Evolutionary conservation across 768 basidiomycete genomes (phyloP).

Genomic region (Cystofilobasidium macerans): DNA sequence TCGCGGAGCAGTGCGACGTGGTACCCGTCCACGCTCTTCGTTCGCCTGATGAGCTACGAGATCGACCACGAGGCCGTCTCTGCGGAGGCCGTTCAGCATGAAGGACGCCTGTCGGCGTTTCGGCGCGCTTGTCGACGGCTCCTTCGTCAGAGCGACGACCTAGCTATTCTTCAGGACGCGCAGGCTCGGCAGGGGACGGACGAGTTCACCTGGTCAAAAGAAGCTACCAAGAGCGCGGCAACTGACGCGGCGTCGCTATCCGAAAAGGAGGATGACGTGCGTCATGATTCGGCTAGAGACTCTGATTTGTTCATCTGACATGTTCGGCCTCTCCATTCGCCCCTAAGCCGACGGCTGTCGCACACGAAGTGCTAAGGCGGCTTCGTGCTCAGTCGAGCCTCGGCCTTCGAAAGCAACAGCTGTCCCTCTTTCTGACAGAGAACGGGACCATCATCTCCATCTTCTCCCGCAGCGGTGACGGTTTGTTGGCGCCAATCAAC

Average conservation of each 20-base stretch:
- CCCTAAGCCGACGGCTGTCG: background rate
- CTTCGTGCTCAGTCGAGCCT: background rate
- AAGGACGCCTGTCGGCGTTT: background rate
- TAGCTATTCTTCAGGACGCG: too few species aligned
- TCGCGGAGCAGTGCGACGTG: slow-evolving; percentile 6
- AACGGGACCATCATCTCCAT: slow-evolving; percentile 53
- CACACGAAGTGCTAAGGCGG: slow-evolving; percentile 4
- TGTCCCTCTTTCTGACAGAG: slow-evolving; percentile 7
- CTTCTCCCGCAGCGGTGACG: slow-evolving; percentile 40
- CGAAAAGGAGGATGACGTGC: too few species aligned
- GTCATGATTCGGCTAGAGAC: too few species aligned
- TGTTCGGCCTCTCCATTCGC: background rate
- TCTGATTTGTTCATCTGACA: too few species aligned
- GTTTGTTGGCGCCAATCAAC: slow-evolving; percentile 48
- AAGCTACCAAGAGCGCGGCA: too few species aligned
- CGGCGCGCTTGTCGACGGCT: too few species aligned
- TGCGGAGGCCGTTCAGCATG: background rate
- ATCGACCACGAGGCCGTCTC: background rate
- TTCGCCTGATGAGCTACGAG: slow-evolving; percentile 10
- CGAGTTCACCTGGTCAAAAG: too few species aligned
- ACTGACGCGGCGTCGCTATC: too few species aligned
- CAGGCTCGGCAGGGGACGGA: too few species aligned
- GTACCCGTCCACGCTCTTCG: slow-evolving; percentile 12
- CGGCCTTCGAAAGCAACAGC: slow-evolving; percentile 3
- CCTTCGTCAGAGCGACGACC: too few species aligned